Conservation (phyloP, 106 monocot genomes). For the Dioscorea dumetorum region DNA sequence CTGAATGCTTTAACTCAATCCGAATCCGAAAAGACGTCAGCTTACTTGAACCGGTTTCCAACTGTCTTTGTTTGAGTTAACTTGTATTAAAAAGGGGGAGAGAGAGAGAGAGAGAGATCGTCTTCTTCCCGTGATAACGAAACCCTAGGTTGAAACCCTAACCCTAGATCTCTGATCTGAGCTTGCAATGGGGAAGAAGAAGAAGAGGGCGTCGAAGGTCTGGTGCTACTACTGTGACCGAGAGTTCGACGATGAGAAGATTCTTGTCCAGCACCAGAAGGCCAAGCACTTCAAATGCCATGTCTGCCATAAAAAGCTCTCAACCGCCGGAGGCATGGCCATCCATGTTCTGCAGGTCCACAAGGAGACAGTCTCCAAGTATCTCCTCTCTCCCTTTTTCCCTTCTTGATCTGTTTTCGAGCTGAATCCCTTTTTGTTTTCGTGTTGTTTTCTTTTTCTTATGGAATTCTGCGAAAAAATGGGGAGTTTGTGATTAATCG, state of each 20-base stretch:
- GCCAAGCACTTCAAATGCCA: constrained; percentile 99
- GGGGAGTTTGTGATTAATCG: too few species aligned
- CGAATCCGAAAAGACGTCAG: too few species aligned
- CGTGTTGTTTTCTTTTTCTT: background rate
- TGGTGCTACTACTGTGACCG: constrained; percentile 99
- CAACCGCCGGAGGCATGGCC: constrained; percentile 94
- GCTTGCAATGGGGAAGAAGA: constrained; percentile 83
- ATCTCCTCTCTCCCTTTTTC: background rate
- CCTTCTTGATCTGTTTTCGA: background rate
- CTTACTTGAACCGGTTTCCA: too few species aligned
- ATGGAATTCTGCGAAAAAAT: too few species aligned
- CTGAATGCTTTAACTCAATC: too few species aligned
- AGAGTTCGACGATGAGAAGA: constrained; percentile 99
- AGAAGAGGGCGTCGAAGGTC: constrained; percentile 77
- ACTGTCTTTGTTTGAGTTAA: too few species aligned
- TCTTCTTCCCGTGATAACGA: background rate
- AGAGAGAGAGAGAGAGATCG: too few species aligned
- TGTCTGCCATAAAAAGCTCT: constrained; percentile 97
- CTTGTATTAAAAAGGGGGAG: too few species aligned
- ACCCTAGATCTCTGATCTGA: background rate
- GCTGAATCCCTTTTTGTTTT: too few species aligned
- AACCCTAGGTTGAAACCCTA: background rate
- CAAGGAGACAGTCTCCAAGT: constrained; percentile 93
- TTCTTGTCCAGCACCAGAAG: constrained; percentile 97
- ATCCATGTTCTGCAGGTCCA: constrained; percentile 99